These are phyloP conservation scores for Lithospermum erythrorhizon DNA, from an alignment of 257 asterid species.

Conservation along the genomic window DNA sequence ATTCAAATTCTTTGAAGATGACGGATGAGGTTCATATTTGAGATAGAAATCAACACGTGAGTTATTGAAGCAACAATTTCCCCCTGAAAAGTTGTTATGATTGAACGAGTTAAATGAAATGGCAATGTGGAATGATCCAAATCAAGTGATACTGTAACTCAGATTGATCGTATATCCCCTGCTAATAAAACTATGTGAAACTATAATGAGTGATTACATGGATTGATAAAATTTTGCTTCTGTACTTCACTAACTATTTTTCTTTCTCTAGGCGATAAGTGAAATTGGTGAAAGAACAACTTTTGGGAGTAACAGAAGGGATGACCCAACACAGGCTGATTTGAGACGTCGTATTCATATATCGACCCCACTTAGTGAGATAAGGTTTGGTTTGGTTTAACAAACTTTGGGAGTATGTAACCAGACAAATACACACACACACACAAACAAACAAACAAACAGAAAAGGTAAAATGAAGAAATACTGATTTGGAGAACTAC, in stretches of 20 bases:
- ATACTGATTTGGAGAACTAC: constrained; percentile 2
- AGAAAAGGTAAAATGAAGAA: not conserved
- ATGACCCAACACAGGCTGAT: too few species aligned
- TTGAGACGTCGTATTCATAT: too few species aligned
- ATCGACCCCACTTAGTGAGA: too few species aligned
- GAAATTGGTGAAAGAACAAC: too few species aligned
- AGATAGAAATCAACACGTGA: constrained; percentile 73
- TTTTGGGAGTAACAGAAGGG: too few species aligned
- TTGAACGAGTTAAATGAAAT: not conserved
- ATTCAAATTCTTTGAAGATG: constrained; percentile 76
- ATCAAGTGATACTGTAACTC: not conserved
- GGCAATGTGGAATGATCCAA: not conserved
- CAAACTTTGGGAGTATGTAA: too few species aligned
- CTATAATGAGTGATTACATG: not conserved
- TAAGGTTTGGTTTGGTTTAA: too few species aligned
- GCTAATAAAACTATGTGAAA: not conserved
- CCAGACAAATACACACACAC: too few species aligned
- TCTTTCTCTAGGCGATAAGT: too few species aligned
- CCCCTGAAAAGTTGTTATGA: constrained; percentile 39
- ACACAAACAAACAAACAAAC: too few species aligned
- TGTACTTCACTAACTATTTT: too few species aligned
- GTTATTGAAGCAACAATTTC: constrained; percentile 87
- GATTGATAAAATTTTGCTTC: too few species aligned
- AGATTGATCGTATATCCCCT: not conserved
- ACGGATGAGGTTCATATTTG: constrained; percentile 82